These are phyloP conservation scores for Cadophora sp. DNA, from an alignment of 2,329 filamentous ascomycete genomes.

Conservation along the genomic window DNA sequence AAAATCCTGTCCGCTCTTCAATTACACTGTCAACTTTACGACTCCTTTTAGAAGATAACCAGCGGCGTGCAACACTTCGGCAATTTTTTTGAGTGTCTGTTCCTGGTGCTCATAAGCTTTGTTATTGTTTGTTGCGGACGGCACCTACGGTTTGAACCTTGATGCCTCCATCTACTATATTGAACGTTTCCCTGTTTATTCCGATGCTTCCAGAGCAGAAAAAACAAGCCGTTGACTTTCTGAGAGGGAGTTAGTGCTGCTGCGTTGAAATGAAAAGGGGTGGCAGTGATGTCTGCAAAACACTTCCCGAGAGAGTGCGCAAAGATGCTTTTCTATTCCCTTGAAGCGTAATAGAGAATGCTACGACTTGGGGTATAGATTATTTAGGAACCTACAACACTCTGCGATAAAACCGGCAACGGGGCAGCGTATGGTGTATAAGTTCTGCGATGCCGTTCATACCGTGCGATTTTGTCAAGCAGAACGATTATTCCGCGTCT, in stretches of 20 bases:
- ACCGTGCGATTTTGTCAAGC: not conserved
- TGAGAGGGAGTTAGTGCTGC: not conserved
- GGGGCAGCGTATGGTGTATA: no score
- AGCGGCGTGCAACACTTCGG: not conserved
- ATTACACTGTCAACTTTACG: constrained; percentile 3
- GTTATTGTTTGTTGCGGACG: not conserved
- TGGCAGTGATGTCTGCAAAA: not conserved
- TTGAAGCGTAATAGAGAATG: no score
- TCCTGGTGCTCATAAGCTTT: not conserved
- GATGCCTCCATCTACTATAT: constrained; percentile 1
- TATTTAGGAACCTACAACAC: no score
- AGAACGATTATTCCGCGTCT: not conserved
- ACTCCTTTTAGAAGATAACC: not conserved
- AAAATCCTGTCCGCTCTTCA: not conserved
- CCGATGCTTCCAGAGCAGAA: not conserved
- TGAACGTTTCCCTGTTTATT: not conserved
- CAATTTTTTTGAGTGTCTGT: not conserved
- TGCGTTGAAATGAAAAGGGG: not conserved
- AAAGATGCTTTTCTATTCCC: no score
- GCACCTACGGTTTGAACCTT: not conserved
- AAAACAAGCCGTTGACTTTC: not conserved
- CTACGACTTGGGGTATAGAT: no score
- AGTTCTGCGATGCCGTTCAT: no score
- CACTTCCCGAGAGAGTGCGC: not conserved
- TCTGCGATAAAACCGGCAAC: no score